Evolutionary conservation across 1,139 yeast genomes (phyloP).

Genomic region (Blastobotrys ciferrii): DNA sequence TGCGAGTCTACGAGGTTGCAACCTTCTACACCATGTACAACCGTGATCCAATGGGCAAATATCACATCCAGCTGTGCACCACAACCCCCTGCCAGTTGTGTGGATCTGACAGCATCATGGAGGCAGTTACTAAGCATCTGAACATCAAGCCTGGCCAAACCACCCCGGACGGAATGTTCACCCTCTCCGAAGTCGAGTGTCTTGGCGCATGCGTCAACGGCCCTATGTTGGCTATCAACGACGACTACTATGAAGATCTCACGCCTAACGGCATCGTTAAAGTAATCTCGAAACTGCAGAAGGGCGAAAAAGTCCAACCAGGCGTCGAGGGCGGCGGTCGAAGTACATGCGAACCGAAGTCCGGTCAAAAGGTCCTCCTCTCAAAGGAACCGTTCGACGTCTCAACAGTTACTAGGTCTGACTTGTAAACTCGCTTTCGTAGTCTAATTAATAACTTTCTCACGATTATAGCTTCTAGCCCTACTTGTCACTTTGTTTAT

Average conservation of each 20-base stretch:
- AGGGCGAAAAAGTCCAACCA: conserved; percentile 56
- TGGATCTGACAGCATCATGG: conserved; percentile 75
- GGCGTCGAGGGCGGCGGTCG: conserved; percentile 71
- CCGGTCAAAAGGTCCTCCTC: conserved; percentile 65
- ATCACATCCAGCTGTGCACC: conserved; percentile 81
- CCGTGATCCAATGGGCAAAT: conserved; percentile 84
- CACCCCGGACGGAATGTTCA: conserved; percentile 71
- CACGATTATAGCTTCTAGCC: too few relatives aligned
- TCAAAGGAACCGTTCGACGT: conserved; percentile 66
- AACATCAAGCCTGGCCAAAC: conserved; percentile 76
- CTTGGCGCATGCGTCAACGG: conserved; percentile 92
- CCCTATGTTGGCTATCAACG: conserved; percentile 84
- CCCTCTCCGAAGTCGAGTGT: conserved; percentile 87
- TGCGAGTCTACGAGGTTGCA: conserved; percentile 94
- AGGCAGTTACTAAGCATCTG: conserved; percentile 61
- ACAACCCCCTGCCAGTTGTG: conserved; percentile 90
- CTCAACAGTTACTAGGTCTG: conserved; percentile 51
- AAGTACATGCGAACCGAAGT: conserved; percentile 71
- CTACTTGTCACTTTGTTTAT: too few relatives aligned
- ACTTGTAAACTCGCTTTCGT: conserved; percentile 32
- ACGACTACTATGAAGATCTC: conserved; percentile 81
- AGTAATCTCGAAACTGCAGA: conserved; percentile 61
- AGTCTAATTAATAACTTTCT: too few relatives aligned
- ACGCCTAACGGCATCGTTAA: conserved; percentile 64
- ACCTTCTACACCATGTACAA: conserved; percentile 92